A percentile compares a stretch with the other conserved stretches of the same genome.
Conservation (phyloP, 2,329 filamentous ascomycete species). For the Talaromyces albobiverticillius region DNA sequence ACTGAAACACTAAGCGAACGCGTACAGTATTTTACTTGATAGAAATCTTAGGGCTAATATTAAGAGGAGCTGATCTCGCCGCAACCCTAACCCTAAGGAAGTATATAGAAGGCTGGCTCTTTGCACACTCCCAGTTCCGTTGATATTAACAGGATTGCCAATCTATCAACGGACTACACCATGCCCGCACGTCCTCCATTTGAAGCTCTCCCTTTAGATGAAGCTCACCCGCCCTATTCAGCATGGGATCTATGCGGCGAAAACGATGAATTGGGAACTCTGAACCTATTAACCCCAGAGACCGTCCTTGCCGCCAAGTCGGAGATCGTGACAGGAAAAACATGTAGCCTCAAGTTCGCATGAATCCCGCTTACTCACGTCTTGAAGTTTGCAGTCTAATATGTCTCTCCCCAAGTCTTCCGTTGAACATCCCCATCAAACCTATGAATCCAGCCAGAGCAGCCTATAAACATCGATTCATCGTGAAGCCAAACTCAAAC, state of each 20-base stretch:
- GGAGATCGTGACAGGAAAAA: background rate
- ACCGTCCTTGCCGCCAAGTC: background rate
- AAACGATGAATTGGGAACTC: conserved; percentile 1
- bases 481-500: background rate
- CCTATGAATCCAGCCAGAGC: background rate
- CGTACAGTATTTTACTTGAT: no score
- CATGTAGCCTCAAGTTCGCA: background rate
- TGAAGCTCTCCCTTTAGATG: background rate
- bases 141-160: no score
- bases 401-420: background rate
- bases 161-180: no score
- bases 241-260: background rate
- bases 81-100: no score
- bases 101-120: no score
- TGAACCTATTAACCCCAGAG: background rate
- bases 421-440: background rate
- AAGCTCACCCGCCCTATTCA: background rate
- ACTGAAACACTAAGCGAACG: no score
- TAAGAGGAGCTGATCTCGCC: no score
- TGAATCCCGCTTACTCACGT: no score
- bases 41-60: no score
- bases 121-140: no score
- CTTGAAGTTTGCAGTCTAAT: background rate
- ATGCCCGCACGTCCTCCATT: background rate
- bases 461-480: background rate